Evolutionary conservation across 129 eudicot genomes (phyloP).

Genomic region (Dittrichia graveolens): DNA sequence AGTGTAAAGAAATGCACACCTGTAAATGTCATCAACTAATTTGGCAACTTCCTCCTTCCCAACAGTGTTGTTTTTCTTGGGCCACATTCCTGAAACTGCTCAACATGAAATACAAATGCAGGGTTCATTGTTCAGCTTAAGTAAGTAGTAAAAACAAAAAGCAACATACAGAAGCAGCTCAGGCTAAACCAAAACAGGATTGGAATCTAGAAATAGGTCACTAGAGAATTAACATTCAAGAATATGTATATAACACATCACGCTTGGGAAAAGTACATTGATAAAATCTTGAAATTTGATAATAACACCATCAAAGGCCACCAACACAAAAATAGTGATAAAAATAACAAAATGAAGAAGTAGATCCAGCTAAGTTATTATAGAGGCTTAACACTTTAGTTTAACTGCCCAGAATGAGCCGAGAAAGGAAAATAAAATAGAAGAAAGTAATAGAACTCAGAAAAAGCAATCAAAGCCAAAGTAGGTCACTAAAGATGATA

Average conservation of each 20-base stretch:
- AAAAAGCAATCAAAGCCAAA: no score
- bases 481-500: no score
- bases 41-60: conserved; percentile 87
- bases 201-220: conserved; percentile 6
- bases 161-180: conserved; percentile 3
- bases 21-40: conserved; percentile 89
- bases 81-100: conserved; percentile 79
- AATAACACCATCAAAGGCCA: no score
- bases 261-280: no score
- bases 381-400: no score
- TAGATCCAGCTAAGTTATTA: no score
- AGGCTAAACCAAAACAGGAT: conserved; percentile 1
- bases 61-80: conserved; percentile 68
- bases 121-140: not conserved
- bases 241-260: not conserved
- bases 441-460: no score
- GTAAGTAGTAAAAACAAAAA: not conserved
- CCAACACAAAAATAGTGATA: no score
- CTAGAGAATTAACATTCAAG: conserved; percentile 14
- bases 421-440: no score
- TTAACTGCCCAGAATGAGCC: no score
- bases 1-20: conserved; percentile 44
- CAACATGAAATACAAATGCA: conserved; percentile 21
- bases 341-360: no score
- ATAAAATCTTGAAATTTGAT: no score